Conservation (phyloP, 306 rosid genomes). For the Glycyrrhiza uralensis region DNA sequence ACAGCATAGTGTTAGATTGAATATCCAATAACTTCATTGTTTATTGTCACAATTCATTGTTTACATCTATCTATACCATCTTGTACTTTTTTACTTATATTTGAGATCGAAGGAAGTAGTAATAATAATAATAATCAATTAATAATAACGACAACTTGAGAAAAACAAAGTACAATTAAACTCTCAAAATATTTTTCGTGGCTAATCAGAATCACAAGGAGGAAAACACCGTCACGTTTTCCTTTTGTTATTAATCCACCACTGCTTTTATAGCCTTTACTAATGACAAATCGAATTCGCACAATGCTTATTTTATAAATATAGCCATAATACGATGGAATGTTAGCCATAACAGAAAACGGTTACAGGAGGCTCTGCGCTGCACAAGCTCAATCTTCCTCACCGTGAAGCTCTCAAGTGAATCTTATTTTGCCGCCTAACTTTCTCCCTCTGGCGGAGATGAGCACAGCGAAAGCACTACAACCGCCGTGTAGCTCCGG, state of each 20-base stretch:
- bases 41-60: no score
- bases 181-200: no score
- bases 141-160: no score
- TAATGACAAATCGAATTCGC: background rate
- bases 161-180: no score
- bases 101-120: no score
- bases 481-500: conserved; percentile 19
- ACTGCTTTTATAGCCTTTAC: background rate
- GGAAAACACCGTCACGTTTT: background rate
- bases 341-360: conserved; percentile 36
- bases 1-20: no score
- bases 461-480: conserved; percentile 30
- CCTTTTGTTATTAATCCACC: background rate
- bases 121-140: no score
- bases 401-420: background rate
- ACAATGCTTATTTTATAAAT: background rate
- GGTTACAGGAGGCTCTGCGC: conserved; percentile 10
- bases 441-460: conserved; percentile 3
- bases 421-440: background rate
- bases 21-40: no score
- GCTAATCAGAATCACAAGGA: background rate
- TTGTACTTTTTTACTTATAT: no score
- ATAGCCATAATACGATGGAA: background rate
- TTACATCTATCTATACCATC: no score
- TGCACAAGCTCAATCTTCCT: background rate